Evolutionary conservation across 768 basidiomycete species (phyloP).

Genomic region (Leucosporidium creatinivorum): DNA sequence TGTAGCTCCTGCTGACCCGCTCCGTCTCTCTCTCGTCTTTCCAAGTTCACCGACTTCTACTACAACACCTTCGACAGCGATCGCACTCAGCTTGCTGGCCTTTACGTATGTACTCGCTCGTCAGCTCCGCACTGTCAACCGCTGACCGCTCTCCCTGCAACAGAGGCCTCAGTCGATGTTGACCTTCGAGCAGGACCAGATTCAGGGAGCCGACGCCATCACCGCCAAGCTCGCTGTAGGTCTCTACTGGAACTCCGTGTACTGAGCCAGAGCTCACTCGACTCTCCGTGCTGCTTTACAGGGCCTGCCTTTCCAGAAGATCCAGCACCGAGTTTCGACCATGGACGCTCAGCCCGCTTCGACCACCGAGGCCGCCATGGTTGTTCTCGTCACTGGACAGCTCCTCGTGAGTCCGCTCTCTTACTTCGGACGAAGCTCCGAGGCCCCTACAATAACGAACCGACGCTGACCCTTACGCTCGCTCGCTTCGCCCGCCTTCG

Average conservation of each 20-base stretch:
- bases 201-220: conserved; percentile 55
- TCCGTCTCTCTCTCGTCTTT: too few species aligned
- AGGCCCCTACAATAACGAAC: neutral
- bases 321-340: conserved; percentile 72
- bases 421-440: neutral
- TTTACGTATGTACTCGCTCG: conserved; percentile 64
- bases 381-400: conserved; percentile 83
- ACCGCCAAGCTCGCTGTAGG: conserved; percentile 65
- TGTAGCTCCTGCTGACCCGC: neutral
- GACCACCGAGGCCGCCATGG: conserved; percentile 50
- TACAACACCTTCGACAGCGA: conserved; percentile 67
- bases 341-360: conserved; percentile 82
- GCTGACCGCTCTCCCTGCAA: neutral
- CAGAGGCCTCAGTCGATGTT: conserved; percentile 80
- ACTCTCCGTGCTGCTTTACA: conserved; percentile 37
- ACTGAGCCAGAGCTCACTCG: neutral
- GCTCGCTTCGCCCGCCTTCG: conserved; percentile 6
- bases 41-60: conserved; percentile 66
- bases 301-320: conserved; percentile 72
- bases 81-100: conserved; percentile 51
- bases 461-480: neutral
- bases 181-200: conserved; percentile 61
- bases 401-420: conserved; percentile 53
- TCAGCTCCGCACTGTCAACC: neutral
- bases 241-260: neutral